Evolutionary conservation across 768 basidiomycete species (phyloP), one percentile per base, ranked within the genome.

Genomic region (Collybia mongolica): DNA sequence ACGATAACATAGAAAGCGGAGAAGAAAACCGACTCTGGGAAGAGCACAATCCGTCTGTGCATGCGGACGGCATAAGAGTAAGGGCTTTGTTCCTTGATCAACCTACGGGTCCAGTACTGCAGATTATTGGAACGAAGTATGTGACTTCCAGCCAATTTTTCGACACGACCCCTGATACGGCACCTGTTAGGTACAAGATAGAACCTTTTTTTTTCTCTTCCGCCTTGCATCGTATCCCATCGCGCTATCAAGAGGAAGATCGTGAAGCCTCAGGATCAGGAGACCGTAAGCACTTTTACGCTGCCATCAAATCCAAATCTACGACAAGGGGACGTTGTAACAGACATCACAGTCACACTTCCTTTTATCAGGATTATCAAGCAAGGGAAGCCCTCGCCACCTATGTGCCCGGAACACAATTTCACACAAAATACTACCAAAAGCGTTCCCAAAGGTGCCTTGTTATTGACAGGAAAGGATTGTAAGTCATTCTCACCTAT

Each of bases 121-220:
- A 32, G 11, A 32, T 32, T 5, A 32, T 32, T 12, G 32, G 32
- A 9, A 32, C 32, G 11, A 32, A 9, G 32, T 32, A 6, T 32
- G 32, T 32, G 32, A 14, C 32, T 32, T 32, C 32, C 32, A 11
- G 32, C 14, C 32, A 32, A 14, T 5, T 32, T 32, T 12, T 12
- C 23, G 14, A 11, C 29, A 5, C 29, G n/a, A 29, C 26, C 20
- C 22, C 4, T 44, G 15, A 15, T 29, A 12, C 1, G 28, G 11
- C 15, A 18, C n/a, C 15, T 28, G 23, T 2, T 24, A 78, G 82
- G 58, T 82, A 77, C 57, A 71, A 74, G 35, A 75, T 85, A 43
- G 84, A 86, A 54, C 84, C 84, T 0, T 86, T 84, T 60, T 86
- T 82, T 65, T 86, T 80, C 55, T 82, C 82, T 0, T 84, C 83